These are phyloP conservation scores for Pichia phayaonensis DNA, from an alignment of 805 yeast genomes.

Conservation along the genomic window DNA sequence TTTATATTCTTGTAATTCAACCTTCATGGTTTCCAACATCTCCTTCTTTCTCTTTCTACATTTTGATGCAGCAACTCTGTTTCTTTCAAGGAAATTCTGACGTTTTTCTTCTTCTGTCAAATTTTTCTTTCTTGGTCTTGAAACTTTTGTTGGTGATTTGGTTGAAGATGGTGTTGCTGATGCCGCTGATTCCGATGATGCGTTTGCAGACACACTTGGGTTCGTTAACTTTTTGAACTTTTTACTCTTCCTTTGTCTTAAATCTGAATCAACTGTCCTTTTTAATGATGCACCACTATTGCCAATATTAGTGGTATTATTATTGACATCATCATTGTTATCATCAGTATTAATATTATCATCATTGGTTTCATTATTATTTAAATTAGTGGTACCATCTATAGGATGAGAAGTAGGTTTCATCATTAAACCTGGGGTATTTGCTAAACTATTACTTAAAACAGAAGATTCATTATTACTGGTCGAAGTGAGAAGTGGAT, in stretches of 20 bases:
- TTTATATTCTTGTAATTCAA: constrained; percentile 62
- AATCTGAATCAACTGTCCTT: neutral
- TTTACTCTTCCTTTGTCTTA: neutral
- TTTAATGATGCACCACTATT: neutral
- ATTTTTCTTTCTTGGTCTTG: constrained; percentile 1
- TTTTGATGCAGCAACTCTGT: constrained; percentile 93
- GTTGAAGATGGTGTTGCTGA: neutral
- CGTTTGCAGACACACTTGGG: neutral
- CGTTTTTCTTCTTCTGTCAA: constrained; percentile 60
- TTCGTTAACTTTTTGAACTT: neutral
- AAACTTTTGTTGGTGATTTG: neutral
- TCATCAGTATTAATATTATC: neutral
- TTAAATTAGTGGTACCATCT: neutral
- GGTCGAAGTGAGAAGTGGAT: neutral
- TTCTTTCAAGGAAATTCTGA: constrained; percentile 77
- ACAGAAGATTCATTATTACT: neutral
- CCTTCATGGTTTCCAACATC: constrained; percentile 74
- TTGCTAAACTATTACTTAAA: neutral
- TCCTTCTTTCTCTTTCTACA: constrained; percentile 94
- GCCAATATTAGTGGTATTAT: neutral
- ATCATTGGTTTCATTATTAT: neutral
- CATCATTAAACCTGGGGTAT: neutral
- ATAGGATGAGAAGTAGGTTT: neutral
- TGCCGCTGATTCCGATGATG: neutral
- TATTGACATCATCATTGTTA: neutral